Base-by-base conservation (phyloP, 306 rosid species). In the Clitoria ternatea region DNA sequence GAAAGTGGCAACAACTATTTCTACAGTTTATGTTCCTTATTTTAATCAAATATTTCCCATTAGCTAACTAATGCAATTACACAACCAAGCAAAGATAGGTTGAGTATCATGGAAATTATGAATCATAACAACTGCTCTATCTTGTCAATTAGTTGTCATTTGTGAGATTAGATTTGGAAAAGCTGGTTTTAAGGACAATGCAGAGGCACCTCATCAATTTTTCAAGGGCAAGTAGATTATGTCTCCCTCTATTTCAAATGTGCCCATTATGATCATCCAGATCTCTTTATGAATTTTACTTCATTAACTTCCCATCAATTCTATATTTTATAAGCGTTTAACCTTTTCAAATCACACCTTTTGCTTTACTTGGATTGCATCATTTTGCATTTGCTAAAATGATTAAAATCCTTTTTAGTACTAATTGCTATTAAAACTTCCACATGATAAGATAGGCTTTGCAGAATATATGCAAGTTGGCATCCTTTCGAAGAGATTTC, bases 191-290 rank as follows among this genome's bases (percentile, higher is more conserved):
- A 57, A 75, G 64, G 79, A 81, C 81, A 75, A 83, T 74, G 76
- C 81, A 82, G 73, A 83, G 82, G 87, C 73, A 82, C 74, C 84
- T 79, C 54, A 39, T 79, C 54, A 39, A 57, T 69, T 80, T 82
- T 88, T 86, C 92, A 90, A 88, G 81, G 80, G 79, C 90, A 83
- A 62, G 71, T 70, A 82, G 89, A 90, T 79, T 84, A 81, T 83
- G 95, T 88, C 89, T 81, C 85, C 95, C 77, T 76, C 80, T 67
- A 83, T 74, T 80, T 80, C 82, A 86, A 87, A 81, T 76, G 74
- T 76, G 74, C 66, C 32, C 45, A 80, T 86, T 67, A 83, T 78
- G 71, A 85, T 78, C 73, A 73, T 87, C 81, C 33, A 72, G 81
- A 57, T 82, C 56, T 79, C 77, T 76, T 59, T 82, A 73, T 73